Evolutionary conservation across 2,329 filamentous ascomycete species (phyloP), one percentile per base, ranked within the genome.

Genomic region (Gnomoniopsis sp.): DNA sequence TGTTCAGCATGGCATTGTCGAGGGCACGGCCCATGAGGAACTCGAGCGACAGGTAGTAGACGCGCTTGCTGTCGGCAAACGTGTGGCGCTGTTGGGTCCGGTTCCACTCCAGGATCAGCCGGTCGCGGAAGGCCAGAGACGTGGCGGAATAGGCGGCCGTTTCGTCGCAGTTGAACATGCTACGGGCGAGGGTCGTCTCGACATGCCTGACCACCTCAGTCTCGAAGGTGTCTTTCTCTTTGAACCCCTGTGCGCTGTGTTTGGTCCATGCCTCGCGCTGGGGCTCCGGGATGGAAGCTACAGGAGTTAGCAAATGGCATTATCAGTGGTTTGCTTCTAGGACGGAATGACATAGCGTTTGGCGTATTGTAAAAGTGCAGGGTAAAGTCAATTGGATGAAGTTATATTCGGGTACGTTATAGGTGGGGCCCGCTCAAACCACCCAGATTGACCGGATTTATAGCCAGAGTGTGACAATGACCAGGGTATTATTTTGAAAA

Each of bases 1-100:
- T 86, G 73, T 99, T 99, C 65, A 99, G 84, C 91, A 99, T 97
- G 63, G 95, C 93, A 84, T 99, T 99, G 80, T 99, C 95, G 64
- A 99, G 79, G 49, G 95, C 90, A 71, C 95, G 84, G 46, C 95
- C 95, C 95, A 99, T 99, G 69, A 99, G 78, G 69, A 99, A 99
- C 76, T 99, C 95, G 59, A 99, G 85, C 66, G 93, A 97, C 61
- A 99, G 84, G 72, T 99, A 99, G 79, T 99, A 99, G 66, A 99
- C 85, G 62, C 95, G 87, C 83, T 99, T 99, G 75, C 86, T 87
- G 72, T 98, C 95, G 58, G 84, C 82, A 68, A 90, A 91, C 0
- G 93, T 97, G 76, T 99, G 95, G 62, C 88, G 88, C 79, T 99
- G 95, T 78, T 99, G 95, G 49, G 95, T 99, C 76, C 88, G 92